These are phyloP conservation scores for Aegilops longissima DNA, from an alignment of 176 grass and related monocot species.

Conservation along the genomic window DNA sequence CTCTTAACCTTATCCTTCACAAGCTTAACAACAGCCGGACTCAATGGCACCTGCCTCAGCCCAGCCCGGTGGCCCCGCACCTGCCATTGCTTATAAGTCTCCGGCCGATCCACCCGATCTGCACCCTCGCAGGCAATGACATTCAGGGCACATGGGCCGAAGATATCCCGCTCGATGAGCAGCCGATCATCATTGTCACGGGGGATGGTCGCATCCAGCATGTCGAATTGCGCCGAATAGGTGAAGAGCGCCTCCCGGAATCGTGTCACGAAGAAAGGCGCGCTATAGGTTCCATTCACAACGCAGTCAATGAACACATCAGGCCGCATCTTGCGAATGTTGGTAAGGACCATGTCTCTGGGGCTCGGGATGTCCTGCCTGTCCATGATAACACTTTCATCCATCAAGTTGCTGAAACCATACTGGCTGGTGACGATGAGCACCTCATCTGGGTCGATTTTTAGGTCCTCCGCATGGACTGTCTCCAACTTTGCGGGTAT, in stretches of 20 bases:
- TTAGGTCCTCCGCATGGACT: slow-evolving; percentile 19
- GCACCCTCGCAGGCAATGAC: slow-evolving; percentile 48
- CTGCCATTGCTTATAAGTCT: slow-evolving; percentile 58
- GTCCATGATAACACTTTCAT: slow-evolving; percentile 7
- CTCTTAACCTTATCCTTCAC: slow-evolving; percentile 12
- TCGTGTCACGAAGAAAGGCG: slow-evolving; percentile 44
- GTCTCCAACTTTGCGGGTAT: slow-evolving; percentile 28
- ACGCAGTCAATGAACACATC: slow-evolving; percentile 24
- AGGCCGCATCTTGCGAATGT: slow-evolving; percentile 35
- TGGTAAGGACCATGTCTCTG: slow-evolving; percentile 30
- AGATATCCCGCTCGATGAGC: slow-evolving; percentile 35
- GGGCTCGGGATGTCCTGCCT: slow-evolving; percentile 19
- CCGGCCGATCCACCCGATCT: slow-evolving; percentile 45
- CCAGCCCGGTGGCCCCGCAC: slow-evolving; percentile 28
- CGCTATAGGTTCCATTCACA: slow-evolving; percentile 26
- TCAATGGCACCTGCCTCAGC: slow-evolving; percentile 31
- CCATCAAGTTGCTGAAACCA: slow-evolving; percentile 29
- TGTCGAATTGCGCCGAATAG: slow-evolving; percentile 31
- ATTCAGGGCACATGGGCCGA: slow-evolving; percentile 23
- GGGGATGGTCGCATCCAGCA: slow-evolving; percentile 36
- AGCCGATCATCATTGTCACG: slow-evolving; percentile 28
- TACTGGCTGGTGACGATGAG: slow-evolving; percentile 18
- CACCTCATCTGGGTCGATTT: slow-evolving; percentile 32
- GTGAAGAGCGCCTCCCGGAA: slow-evolving; percentile 44
- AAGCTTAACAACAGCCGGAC: neutral